Evolutionary conservation across 148 eudicot genomes (phyloP).

Genomic region (Rhododendron simsii): DNA sequence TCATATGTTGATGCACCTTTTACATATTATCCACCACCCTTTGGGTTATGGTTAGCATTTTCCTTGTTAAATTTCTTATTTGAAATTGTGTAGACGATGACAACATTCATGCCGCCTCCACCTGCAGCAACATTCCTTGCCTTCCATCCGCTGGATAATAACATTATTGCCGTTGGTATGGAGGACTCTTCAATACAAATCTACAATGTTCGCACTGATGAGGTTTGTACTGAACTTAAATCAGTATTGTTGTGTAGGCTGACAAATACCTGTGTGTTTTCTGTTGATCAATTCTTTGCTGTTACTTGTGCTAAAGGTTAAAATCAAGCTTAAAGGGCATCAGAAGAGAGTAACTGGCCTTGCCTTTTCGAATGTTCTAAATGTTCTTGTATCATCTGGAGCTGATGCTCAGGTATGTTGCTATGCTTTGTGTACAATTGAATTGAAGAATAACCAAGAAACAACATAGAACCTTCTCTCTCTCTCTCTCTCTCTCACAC

Average conservation of each 20-base stretch:
- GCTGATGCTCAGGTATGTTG: slow-evolving; percentile 61
- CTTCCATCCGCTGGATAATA: slow-evolving; percentile 89
- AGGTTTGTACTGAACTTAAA: slow-evolving; percentile 35
- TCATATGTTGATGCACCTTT: too few species aligned
- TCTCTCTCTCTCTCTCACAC: not conserved
- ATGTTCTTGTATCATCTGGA: slow-evolving; percentile 67
- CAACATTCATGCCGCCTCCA: slow-evolving; percentile 84
- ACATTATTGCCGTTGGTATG: slow-evolving; percentile 91
- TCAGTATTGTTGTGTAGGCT: not conserved
- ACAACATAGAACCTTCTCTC: not conserved
- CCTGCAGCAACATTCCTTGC: slow-evolving; percentile 94
- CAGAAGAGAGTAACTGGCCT: slow-evolving; percentile 63
- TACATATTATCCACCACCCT: too few species aligned
- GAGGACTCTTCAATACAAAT: slow-evolving; percentile 87
- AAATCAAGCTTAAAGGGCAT: slow-evolving; percentile 53
- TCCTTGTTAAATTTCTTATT: not conserved
- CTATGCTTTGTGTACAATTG: not conserved
- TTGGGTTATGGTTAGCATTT: too few species aligned
- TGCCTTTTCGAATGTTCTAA: slow-evolving; percentile 50
- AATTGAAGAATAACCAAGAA: not conserved
- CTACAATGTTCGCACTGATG: slow-evolving; percentile 80
- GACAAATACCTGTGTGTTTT: not conserved
- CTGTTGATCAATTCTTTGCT: not conserved
- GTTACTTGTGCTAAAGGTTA: slow-evolving; percentile 33
- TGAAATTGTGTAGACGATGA: slow-evolving; percentile 59